These are phyloP conservation scores for Globisporangium rhizosaccharum DNA, from an alignment of 352 stramenopile species.

Conservation along the genomic window DNA sequence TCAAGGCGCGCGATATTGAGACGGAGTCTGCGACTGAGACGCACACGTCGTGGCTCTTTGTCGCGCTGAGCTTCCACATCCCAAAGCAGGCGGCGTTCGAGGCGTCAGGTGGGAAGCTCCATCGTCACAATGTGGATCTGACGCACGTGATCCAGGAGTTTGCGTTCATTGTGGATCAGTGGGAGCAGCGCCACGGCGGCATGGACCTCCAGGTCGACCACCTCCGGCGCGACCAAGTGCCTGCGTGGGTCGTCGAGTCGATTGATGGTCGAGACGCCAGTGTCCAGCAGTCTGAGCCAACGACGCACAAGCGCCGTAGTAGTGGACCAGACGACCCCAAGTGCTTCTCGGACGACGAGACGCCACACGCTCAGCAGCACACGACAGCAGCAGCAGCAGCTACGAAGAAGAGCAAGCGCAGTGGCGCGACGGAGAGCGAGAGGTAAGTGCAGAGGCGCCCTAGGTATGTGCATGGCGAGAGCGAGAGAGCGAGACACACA, in stretches of 20 bases:
- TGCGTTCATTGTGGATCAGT: conserved; percentile 68
- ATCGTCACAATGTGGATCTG: conserved; percentile 47
- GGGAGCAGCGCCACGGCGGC: conserved; percentile 56
- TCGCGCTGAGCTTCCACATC: conserved; percentile 61
- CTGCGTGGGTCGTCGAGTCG: conserved; percentile 57
- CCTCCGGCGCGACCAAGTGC: conserved; percentile 44
- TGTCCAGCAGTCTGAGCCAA: background rate
- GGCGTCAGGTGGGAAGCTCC: conserved; percentile 4
- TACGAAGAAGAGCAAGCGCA: background rate
- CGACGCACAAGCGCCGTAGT: background rate
- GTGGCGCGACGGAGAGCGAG: background rate
- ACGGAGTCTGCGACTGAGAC: conserved; percentile 13
- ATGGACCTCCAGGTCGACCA: conserved; percentile 85
- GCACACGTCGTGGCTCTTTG: conserved; percentile 69
- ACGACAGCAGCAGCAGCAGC: no score
- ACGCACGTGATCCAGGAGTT: conserved; percentile 74
- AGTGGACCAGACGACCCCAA: conserved; percentile 12
- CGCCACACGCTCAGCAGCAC: conserved; percentile 16
- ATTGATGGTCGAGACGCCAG: conserved; percentile 12
- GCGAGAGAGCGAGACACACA: no score
- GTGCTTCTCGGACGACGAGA: conserved; percentile 26
- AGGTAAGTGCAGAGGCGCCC: background rate
- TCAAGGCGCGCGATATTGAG: conserved; percentile 15
- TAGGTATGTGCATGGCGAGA: no score
- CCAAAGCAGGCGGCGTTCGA: conserved; percentile 17